Evolutionary conservation across 1,284 basidiomycete genomes (phyloP), one percentile per base, ranked within the genome.

Genomic region (Moesziomyces sp.): DNA sequence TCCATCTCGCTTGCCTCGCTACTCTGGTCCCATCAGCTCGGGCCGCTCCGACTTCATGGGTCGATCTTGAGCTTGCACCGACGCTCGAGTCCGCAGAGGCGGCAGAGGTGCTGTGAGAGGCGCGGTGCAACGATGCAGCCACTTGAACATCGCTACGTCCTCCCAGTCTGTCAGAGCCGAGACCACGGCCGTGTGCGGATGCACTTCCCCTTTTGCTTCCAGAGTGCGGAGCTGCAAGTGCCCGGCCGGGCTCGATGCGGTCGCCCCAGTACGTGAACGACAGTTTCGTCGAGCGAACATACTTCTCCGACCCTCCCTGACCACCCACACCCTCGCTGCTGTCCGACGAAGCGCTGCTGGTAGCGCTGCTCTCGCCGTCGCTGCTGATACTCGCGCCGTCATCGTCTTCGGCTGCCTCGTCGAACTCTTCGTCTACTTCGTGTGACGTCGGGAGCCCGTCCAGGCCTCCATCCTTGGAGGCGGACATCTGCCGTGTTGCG

Each of bases 241-340:
- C 49, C n/a, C 56, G 59, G 5, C 60, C 44, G n/a, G 74, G 74
- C 60, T 76, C 74, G 46, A 79, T 56, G 14, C 60, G 56, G 40
- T 77, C 75, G 24, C 78, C 78, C 69, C 76, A 72, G 53, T 80
- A 80, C 5, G 76, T 76, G 51, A 80, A 80, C 4, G 76, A 78
- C 7, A 80, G 62, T 59, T 78, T 80, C 35, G 67, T 66, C 40
- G 77, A 68, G 3, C 78, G 52, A n/a, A 79, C 57, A 30, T 79
- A 80, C 43, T 73, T 62, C 1, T 77, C 70, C 1, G 65, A 56
- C 19, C 67, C 68, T 13, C 58, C 58, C 16, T 62, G 52, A 14
- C 76, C 76, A 16, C 56, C 76, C 19, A 76, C 76, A 7, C 58
- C 69, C 24, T 63, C 72, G 46, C 60, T 55, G 56, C 69, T 74